Evolutionary conservation across 768 basidiomycete genomes (phyloP), one percentile per base, ranked within the genome.

Genomic region (Serendipita sp.): DNA sequence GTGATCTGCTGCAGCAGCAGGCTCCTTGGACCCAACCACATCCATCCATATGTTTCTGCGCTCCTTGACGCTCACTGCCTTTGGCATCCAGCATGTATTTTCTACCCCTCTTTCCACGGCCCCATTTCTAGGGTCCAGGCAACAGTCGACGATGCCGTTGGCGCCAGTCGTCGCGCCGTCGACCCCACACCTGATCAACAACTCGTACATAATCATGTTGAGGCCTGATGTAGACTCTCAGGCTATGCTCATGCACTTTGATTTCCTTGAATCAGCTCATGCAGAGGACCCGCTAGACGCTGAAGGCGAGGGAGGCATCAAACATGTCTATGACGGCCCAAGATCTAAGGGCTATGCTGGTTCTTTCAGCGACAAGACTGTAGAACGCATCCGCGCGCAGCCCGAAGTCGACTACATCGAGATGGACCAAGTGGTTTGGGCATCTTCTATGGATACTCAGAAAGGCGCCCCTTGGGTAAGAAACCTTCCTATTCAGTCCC

Each of bases 351-450:
- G 89, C 45, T 96, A 94, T 73, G 80, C 91, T 28, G 94, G 91
- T 44, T 77, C 75, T 69, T 94, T 97, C 78, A 81, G 85, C 18
- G 75, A 81, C 34, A 71, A 73, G 35, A 85, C 87, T 47, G 72
- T 99, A 62, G 81, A 90, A 64, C 79, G 82, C 70, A 84, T 99
- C 73, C 81, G 95, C 63, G 74, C 79, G 60, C 79, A 85, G 78
- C 92, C 92, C 8, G 93, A 95, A 73, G 94, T 99, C 36, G 88
- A 84, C 16, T 95, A 88, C 71, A 78, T 99, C 63, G 96, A 99
- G 79, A 83, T 80, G 65, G 96, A 99, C 79, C 93, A 96, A 78
- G 77, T 94, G 70, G 91, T 98, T n/a, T 76, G 48, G 69, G 69
- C 68, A 15, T 52, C 45, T 18, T 10, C 16, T 10, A 32, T 60